Conservation (phyloP, 2,329 filamentous ascomycete species). For the Elsinoe fawcettii region DNA sequence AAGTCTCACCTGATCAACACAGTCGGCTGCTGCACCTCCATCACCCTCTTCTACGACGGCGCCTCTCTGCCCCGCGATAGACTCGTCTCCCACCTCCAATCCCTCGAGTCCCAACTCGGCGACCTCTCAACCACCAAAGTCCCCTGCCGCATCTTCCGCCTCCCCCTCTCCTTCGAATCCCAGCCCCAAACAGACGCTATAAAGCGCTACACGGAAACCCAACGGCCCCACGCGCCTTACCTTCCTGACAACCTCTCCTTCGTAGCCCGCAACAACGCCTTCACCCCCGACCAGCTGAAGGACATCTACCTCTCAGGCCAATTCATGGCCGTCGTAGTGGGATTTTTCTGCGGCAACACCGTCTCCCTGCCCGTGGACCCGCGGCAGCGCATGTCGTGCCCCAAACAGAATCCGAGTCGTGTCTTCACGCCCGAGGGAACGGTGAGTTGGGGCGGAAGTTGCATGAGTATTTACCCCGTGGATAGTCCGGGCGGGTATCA, state of each 20-base stretch:
- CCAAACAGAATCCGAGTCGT: slow-evolving; percentile 50
- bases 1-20: slow-evolving; percentile 42
- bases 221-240: slow-evolving; percentile 54
- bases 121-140: slow-evolving; percentile 36
- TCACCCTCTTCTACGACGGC: slow-evolving; percentile 38
- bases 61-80: slow-evolving; percentile 29
- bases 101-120: slow-evolving; percentile 36
- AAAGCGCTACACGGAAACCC: slow-evolving; percentile 54
- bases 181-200: slow-evolving; percentile 45
- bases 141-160: slow-evolving; percentile 36
- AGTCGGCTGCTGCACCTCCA: slow-evolving; percentile 43
- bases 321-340: slow-evolving; percentile 47
- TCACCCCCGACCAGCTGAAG: slow-evolving; percentile 42
- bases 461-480: slow-evolving; percentile 49
- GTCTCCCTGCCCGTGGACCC: slow-evolving; percentile 48
- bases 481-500: slow-evolving; percentile 52
- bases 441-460: slow-evolving; percentile 49
- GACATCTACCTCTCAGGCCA: slow-evolving; percentile 45
- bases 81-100: slow-evolving; percentile 33
- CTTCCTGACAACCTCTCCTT: slow-evolving; percentile 57
- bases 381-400: slow-evolving; percentile 45
- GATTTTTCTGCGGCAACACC: slow-evolving; percentile 49
- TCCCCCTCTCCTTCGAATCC: slow-evolving; percentile 38
- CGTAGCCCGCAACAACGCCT: slow-evolving; percentile 47
- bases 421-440: slow-evolving; percentile 51